Conservation (phyloP, 208 protist genomes). For the Wallacemonas sp. region DNA sequence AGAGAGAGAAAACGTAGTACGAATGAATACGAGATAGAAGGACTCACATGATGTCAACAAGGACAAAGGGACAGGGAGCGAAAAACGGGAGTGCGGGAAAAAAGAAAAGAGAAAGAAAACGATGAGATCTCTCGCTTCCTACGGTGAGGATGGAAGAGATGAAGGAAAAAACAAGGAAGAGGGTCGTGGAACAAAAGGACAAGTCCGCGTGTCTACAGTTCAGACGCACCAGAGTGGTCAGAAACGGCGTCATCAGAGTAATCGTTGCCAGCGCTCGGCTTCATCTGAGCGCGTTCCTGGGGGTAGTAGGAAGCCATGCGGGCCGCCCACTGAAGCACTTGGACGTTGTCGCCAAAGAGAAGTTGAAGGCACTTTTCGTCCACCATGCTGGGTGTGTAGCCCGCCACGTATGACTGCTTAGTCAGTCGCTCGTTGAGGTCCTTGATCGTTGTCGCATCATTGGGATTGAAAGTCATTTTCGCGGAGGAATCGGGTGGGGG, state of each 20-base stretch:
- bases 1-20: constrained; percentile 5
- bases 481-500: too few species aligned
- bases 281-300: constrained; percentile 47
- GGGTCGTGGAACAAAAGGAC: not conserved
- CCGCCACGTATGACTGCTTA: constrained; percentile 58
- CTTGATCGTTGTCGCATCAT: constrained; percentile 29
- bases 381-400: constrained; percentile 57
- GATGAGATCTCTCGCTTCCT: not conserved
- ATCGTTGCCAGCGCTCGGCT: constrained; percentile 3
- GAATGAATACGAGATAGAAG: not conserved
- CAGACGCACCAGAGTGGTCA: not conserved
- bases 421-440: constrained; percentile 64
- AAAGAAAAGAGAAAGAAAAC: constrained; percentile 14
- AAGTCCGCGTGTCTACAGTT: not conserved
- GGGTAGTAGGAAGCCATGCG: constrained; percentile 76
- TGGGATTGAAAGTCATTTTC: not conserved
- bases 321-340: constrained; percentile 59
- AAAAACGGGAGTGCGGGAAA: not conserved
- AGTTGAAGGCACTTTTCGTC: constrained; percentile 52
- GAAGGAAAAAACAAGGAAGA: not conserved
- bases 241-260: constrained; percentile 19
- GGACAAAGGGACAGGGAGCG: too few species aligned
- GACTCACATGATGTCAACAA: too few species aligned
- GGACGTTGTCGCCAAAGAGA: constrained; percentile 57
- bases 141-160: not conserved